Conservation (phyloP, 176 grass and related monocot species). For the Otatea glauca region DNA sequence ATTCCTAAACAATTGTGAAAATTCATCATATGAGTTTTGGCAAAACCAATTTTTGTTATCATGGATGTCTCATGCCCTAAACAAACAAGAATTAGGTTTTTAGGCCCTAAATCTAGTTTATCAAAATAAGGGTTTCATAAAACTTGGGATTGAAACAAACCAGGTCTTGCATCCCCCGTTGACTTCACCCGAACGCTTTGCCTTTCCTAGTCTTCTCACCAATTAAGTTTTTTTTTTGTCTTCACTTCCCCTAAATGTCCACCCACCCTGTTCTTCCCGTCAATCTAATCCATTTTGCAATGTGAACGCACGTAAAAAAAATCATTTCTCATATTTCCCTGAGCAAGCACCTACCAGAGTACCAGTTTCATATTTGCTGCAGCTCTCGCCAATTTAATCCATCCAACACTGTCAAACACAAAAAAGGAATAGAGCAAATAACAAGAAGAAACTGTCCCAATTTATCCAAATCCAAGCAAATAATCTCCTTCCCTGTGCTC, state of each 20-base stretch:
- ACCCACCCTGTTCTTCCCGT: not conserved
- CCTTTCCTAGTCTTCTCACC: not conserved
- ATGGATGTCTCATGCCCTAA: not conserved
- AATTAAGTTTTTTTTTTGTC: not conserved
- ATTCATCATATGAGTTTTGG: not conserved
- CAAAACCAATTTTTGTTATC: not conserved
- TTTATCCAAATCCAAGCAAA: not conserved
- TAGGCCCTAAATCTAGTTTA: not conserved
- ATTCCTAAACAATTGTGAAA: not conserved
- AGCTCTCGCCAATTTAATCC: not conserved
- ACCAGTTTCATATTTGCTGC: not conserved
- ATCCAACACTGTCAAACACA: not conserved
- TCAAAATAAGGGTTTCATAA: slow-evolving; percentile 2
- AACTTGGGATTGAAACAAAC: slow-evolving; percentile 11
- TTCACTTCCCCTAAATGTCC: not conserved
- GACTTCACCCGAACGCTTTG: not conserved
- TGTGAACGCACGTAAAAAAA: not conserved
- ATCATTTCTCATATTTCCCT: slow-evolving; percentile 9
- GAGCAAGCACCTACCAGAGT: not conserved
- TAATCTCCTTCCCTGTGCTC: not conserved
- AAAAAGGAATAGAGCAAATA: not conserved
- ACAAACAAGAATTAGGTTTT: not conserved
- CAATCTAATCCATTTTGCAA: slow-evolving; percentile 1
- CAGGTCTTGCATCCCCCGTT: not conserved
- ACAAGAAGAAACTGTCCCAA: not conserved